Conservation (phyloP, 1,284 basidiomycete genomes). For the Cryptococcus sp. region DNA sequence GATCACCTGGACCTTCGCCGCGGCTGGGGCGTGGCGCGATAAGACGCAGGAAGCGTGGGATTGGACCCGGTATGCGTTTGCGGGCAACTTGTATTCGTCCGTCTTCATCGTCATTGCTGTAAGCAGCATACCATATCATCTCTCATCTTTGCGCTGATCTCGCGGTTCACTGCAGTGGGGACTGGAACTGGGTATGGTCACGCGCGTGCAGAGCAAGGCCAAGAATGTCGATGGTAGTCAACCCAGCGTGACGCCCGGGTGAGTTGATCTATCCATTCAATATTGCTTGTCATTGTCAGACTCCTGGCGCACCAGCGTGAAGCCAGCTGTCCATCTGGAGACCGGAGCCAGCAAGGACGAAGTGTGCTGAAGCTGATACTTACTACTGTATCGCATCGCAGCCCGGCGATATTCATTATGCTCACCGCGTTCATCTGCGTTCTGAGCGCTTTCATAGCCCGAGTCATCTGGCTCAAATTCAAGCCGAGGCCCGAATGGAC, state of each 20-base stretch:
- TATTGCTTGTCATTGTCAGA: too few species aligned
- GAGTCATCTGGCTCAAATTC: conserved; percentile 21
- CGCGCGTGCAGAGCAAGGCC: conserved; percentile 11
- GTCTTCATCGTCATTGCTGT: conserved; percentile 33
- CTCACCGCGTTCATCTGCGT: conserved; percentile 30
- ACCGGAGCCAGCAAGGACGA: too few species aligned
- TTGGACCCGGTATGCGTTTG: conserved; percentile 30
- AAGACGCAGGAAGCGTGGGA: conserved; percentile 22
- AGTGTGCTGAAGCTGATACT: background rate
- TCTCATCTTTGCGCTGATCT: conserved; percentile 3
- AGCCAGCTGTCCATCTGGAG: too few species aligned
- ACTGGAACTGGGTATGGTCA: conserved; percentile 25
- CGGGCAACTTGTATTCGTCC: conserved; percentile 14
- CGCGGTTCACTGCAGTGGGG: conserved; percentile 27
- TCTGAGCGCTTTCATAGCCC: conserved; percentile 17
- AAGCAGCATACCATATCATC: conserved; percentile 8
- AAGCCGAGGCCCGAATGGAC: conserved; percentile 32
- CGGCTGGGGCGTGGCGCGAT: conserved; percentile 29
- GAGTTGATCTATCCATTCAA: too few species aligned
- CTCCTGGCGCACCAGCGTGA: too few species aligned
- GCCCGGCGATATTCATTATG: conserved; percentile 31
- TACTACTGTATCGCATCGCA: conserved; percentile 7
- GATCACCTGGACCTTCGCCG: conserved; percentile 28
- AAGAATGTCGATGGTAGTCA: conserved; percentile 10
- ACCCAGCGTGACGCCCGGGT: conserved; percentile 30